A percentile compares a stretch with the other conserved stretches of the same genome.
phyloP scores from a whole-genome alignment of 345 rosid genomes.

The Sisymbrium irio region DNA sequence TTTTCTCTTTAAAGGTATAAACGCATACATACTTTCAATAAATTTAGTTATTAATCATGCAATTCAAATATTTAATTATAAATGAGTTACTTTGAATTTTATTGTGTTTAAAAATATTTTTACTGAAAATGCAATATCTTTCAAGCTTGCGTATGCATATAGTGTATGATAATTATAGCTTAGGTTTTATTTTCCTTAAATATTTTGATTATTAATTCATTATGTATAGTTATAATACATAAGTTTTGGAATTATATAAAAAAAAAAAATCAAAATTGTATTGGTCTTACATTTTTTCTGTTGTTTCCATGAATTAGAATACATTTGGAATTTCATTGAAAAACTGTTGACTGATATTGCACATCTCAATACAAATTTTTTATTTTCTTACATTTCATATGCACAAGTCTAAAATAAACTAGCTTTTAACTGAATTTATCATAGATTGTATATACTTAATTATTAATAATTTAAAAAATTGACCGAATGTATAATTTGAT shows the following conservation, averaged over 20 bases:
- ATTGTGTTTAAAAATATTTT: neutral
- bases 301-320: neutral
- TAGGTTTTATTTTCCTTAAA: neutral
- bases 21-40: neutral
- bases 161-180: neutral
- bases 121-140: neutral
- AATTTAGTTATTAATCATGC: neutral
- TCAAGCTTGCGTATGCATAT: neutral
- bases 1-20: neutral
- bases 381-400: neutral
- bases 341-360: neutral
- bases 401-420: neutral
- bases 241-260: neutral
- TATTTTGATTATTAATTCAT: neutral
- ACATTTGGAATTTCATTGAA: neutral
- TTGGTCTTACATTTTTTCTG: neutral
- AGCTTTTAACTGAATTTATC: no score
- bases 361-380: no score
- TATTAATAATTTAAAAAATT: no score
- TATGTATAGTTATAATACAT: neutral
- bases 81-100: neutral
- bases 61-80: neutral
- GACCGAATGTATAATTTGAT: no score
- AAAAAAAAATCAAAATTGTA: neutral
- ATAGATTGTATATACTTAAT: no score